Conservation (phyloP, 2,329 filamentous ascomycete genomes). For the Neurospora sp. region DNA sequence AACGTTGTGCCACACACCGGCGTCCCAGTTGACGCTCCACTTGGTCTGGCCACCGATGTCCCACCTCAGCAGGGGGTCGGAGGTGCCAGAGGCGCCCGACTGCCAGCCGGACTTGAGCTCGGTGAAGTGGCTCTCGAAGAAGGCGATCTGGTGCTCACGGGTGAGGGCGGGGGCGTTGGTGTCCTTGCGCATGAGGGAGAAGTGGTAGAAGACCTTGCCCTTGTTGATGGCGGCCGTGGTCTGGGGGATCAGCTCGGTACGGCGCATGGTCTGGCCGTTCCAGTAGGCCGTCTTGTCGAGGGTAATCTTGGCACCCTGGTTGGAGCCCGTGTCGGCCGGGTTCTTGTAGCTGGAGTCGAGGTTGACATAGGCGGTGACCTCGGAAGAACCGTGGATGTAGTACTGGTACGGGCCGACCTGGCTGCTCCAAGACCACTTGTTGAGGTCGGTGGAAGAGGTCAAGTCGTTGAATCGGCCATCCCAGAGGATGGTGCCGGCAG, state of each 20-base stretch:
- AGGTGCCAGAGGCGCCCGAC: constrained; percentile 33
- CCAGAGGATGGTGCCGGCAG: constrained; percentile 33
- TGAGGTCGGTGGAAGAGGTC: constrained; percentile 42
- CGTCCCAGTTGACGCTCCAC: constrained; percentile 52
- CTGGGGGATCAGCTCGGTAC: constrained; percentile 66
- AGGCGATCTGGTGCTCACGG: constrained; percentile 57
- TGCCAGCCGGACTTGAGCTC: constrained; percentile 63
- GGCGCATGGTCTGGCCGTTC: constrained; percentile 64
- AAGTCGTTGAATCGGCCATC: constrained; percentile 58
- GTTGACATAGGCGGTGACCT: constrained; percentile 50
- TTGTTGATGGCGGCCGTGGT: constrained; percentile 53
- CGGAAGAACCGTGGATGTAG: constrained; percentile 59
- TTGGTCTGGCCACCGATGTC: constrained; percentile 49
- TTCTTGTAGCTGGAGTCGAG: constrained; percentile 54
- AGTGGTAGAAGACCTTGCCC: constrained; percentile 65
- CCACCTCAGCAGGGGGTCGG: constrained; percentile 51
- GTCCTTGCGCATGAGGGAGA: constrained; percentile 51
- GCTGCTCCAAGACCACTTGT: constrained; percentile 57
- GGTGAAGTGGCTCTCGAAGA: constrained; percentile 64
- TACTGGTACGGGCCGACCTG: constrained; percentile 64
- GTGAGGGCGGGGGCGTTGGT: constrained; percentile 51
- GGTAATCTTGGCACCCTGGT: constrained; percentile 59
- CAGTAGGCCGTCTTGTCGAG: constrained; percentile 56
- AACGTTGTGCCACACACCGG: constrained; percentile 65
- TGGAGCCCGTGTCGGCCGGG: constrained; percentile 49